Evolutionary conservation across 2,329 filamentous ascomycete genomes (phyloP), one percentile per base, ranked within the genome.

Genomic region (Fusarium abutilonis): DNA sequence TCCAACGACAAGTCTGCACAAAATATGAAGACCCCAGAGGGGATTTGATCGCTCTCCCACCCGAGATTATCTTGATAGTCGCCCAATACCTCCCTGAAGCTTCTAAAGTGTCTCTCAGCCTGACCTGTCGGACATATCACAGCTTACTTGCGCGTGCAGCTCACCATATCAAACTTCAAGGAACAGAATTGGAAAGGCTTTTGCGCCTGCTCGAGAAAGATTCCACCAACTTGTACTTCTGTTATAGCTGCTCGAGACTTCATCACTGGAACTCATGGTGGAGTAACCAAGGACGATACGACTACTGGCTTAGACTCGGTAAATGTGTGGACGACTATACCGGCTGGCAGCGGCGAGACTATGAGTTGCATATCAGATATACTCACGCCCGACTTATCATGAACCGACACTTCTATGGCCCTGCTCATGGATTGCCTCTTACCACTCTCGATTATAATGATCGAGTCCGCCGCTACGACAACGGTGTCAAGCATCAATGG

Each of bases 321-420:
- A 9, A 3, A n/a, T 58, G 48, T 6, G 2, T 44, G 4, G 9
- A 9, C 0, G 14, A 19, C n/a, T 54, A 26, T 13, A 0, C 4
- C 6, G 26, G 32, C 15, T 4, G 10, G 21, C 4, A 17, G 10
- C 3, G 3, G 15, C 4, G 5, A 26, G 8, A n/a, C 7, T 2
- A 2, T 10, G 4, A 11, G 2, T 17, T 9, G n/a, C 8, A 0
- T 4, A 29, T 40, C 15, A 29, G 1, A 21, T 41, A 41, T 36
- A 15, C 31, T n/a, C 23, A 56, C n/a, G 42, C 14, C 10, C 36
- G 42, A 9, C 45, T 62, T 7, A 21, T 62, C 6, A 59, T 62
- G 45, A 60, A 56, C 11, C 50, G 36, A 3, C 49, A 61, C 26
- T 34, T 61, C 9, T 46, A 61, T 14, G 58, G 58, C 9, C 10